These are phyloP conservation scores for Aspergillus ochraceus DNA, from an alignment of 2,329 filamentous ascomycete genomes.

Conservation along the genomic window DNA sequence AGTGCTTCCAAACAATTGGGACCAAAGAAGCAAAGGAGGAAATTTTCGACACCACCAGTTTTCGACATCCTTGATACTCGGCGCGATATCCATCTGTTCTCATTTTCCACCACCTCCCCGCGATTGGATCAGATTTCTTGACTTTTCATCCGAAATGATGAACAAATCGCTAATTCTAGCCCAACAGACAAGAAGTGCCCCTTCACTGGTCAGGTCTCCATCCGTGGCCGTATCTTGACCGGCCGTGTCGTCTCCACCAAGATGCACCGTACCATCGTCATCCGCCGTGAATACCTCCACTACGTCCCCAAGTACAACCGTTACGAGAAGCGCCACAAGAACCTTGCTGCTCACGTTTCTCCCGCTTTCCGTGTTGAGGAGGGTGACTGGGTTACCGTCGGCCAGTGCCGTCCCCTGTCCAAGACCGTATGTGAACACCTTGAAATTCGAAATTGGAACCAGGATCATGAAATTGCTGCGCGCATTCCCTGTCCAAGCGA, in stretches of 20 bases:
- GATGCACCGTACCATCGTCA: slow-evolving; percentile 99
- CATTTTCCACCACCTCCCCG: slow-evolving; percentile 12
- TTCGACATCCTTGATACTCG: background rate
- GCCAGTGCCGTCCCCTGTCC: slow-evolving; percentile 98
- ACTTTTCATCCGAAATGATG: slow-evolving; percentile 8
- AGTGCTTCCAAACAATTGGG: background rate
- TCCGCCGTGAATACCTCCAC: slow-evolving; percentile 99
- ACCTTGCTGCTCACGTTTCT: slow-evolving; percentile 97
- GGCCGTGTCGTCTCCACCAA: slow-evolving; percentile 99
- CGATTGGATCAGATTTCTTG: slow-evolving; percentile 1
- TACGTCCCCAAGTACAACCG: slow-evolving; percentile 99
- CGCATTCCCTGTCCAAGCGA: background rate
- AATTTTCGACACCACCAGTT: background rate
- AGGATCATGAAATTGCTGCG: background rate
- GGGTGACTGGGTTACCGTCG: slow-evolving; percentile 98
- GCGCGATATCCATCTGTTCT: slow-evolving; percentile 8
- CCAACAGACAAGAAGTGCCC: slow-evolving; percentile 98
- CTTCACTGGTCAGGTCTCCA: slow-evolving; percentile 98
- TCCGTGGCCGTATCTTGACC: slow-evolving; percentile 99
- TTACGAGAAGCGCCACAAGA: slow-evolving; percentile 99
- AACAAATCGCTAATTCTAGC: slow-evolving; percentile 26
- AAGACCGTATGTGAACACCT: slow-evolving; percentile 85
- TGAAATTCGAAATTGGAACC: background rate
- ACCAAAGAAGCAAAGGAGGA: background rate
- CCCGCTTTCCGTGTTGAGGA: slow-evolving; percentile 99